phyloP scores from a whole-genome alignment of 2,329 filamentous ascomycete genomes.

The Penicillium sp. region DNA sequence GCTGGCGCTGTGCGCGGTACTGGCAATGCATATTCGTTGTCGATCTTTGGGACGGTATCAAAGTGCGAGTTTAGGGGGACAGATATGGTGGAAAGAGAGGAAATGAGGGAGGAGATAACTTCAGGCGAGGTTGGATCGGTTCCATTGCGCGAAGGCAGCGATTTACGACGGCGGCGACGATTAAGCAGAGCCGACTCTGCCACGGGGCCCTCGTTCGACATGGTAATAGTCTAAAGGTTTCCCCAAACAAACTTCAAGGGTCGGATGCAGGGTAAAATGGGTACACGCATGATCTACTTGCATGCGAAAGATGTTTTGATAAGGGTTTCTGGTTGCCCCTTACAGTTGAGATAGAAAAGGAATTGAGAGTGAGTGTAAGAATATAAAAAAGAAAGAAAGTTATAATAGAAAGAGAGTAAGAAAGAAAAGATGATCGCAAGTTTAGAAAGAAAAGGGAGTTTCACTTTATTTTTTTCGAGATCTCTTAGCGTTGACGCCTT shows the following conservation, averaged over 20 bases:
- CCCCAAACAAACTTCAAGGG: constrained; percentile 9
- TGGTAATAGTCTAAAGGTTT: constrained; percentile 25
- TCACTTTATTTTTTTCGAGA: background rate
- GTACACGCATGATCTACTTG: constrained; percentile 31
- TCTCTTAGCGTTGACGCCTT: constrained; percentile 18
- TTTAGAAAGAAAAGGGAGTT: constrained; percentile 2
- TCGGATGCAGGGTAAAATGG: constrained; percentile 24
- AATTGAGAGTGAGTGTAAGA: constrained; percentile 1
- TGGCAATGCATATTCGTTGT: constrained; percentile 35
- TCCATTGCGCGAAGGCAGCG: constrained; percentile 33
- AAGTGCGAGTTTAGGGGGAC: constrained; percentile 68
- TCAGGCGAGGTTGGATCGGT: constrained; percentile 48
- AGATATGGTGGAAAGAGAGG: constrained; percentile 59
- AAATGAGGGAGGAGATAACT: constrained; percentile 59
- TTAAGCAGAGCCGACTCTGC: constrained; percentile 30
- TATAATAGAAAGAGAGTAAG: background rate
- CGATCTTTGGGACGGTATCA: constrained; percentile 53
- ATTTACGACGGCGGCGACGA: constrained; percentile 47
- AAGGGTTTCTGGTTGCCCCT: constrained; percentile 13
- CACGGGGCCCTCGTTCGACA: constrained; percentile 27
- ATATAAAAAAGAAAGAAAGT: background rate
- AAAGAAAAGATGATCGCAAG: background rate
- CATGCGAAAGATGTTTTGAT: constrained; percentile 9
- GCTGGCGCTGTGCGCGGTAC: constrained; percentile 27
- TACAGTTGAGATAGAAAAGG: constrained; percentile 16